Conservation (phyloP, 495 filamentous ascomycete species). For the Podospora bellae-mahoneyi region DNA sequence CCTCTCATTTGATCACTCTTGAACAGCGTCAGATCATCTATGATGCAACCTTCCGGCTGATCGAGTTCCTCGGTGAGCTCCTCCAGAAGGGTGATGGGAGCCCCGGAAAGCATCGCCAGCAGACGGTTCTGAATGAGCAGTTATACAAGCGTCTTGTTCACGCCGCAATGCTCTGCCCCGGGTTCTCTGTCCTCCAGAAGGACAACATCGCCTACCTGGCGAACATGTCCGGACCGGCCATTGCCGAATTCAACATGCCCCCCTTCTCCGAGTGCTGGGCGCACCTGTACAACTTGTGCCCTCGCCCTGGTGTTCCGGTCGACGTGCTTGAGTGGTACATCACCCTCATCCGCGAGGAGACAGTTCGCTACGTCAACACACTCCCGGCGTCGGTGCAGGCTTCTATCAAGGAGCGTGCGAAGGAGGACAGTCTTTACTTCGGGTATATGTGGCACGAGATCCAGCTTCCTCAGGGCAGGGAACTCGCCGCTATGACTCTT, state of each 20-base stretch:
- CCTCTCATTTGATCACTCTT: constrained; percentile 59
- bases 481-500: constrained; percentile 37
- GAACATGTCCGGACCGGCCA: constrained; percentile 21
- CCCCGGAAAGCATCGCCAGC: constrained; percentile 31
- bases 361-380: constrained; percentile 25
- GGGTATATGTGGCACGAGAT: constrained; percentile 46
- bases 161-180: constrained; percentile 58
- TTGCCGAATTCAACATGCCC: constrained; percentile 36
- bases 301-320: constrained; percentile 37
- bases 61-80: constrained; percentile 28
- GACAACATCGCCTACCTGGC: constrained; percentile 43
- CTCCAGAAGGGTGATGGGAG: constrained; percentile 13
- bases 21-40: constrained; percentile 59
- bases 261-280: constrained; percentile 40
- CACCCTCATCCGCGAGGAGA: constrained; percentile 48
- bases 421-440: constrained; percentile 40
- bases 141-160: constrained; percentile 57
- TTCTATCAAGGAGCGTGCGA: constrained; percentile 20
- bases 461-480: constrained; percentile 27
- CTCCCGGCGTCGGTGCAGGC: constrained; percentile 14
- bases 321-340: constrained; percentile 56
- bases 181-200: constrained; percentile 61
- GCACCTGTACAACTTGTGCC: constrained; percentile 39
- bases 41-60: constrained; percentile 47
- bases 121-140: constrained; percentile 46